phyloP scores from a whole-genome alignment of 2,329 filamentous ascomycete species.

The Hypoxylon sp. region DNA sequence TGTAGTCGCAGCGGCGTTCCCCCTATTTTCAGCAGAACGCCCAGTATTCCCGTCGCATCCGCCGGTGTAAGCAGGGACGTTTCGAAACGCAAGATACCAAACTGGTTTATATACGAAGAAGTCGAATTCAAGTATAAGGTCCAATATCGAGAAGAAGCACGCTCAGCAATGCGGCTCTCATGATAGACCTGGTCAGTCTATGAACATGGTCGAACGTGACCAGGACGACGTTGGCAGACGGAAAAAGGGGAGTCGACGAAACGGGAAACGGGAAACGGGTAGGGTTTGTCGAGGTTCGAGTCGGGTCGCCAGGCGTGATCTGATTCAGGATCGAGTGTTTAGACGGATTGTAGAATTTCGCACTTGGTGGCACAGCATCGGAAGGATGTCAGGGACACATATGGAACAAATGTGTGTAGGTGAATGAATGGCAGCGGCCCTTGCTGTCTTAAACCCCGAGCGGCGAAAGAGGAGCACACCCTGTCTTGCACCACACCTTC shows the following conservation, averaged over 20 bases:
- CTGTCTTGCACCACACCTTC: conserved; percentile 23
- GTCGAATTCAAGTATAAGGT: conserved; percentile 19
- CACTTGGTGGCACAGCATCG: conserved; percentile 34
- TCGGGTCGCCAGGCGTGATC: conserved; percentile 14
- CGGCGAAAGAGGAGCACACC: conserved; percentile 40
- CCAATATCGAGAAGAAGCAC: conserved; percentile 48
- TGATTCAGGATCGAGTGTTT: conserved; percentile 14
- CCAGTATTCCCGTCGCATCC: conserved; percentile 44
- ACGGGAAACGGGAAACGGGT: conserved; percentile 17
- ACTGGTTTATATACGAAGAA: conserved; percentile 33
- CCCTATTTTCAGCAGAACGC: conserved; percentile 40
- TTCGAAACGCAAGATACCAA: conserved; percentile 25
- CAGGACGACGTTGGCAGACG: conserved; percentile 23
- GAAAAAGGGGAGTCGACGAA: conserved; percentile 24
- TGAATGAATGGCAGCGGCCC: conserved; percentile 24
- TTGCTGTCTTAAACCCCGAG: conserved; percentile 38
- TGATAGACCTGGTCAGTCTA: conserved; percentile 50
- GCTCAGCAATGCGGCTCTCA: conserved; percentile 51
- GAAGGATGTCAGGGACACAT: conserved; percentile 29
- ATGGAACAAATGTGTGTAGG: conserved; percentile 26
- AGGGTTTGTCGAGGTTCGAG: conserved; percentile 16
- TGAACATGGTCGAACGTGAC: conserved; percentile 50
- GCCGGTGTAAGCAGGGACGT: conserved; percentile 24
- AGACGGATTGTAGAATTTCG: conserved; percentile 26
- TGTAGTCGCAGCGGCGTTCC: conserved; percentile 41